phyloP scores from a whole-genome alignment of 768 basidiomycete species.

The Leccinum arenicola region DNA sequence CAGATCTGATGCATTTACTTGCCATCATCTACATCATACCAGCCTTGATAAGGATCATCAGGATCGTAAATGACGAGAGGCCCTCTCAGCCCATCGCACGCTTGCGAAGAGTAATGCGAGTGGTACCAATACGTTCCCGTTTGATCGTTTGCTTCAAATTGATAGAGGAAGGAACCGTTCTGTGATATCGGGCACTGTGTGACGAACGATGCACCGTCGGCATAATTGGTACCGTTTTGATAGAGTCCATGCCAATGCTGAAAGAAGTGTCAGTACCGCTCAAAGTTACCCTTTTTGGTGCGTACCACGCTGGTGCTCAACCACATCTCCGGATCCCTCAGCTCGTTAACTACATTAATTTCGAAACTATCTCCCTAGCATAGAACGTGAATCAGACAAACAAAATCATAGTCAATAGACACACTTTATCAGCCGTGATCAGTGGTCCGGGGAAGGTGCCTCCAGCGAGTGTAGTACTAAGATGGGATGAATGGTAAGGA shows the following conservation, averaged over 20 bases:
- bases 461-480: slow-evolving; percentile 33
- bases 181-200: slow-evolving; percentile 32
- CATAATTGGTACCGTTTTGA: slow-evolving; percentile 42
- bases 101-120: slow-evolving; percentile 38
- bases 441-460: slow-evolving; percentile 47
- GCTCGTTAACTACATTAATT: slow-evolving; percentile 44
- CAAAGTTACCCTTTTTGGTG: no score
- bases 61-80: slow-evolving; percentile 42
- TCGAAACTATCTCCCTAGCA: slow-evolving; percentile 37
- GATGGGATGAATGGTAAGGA: not conserved
- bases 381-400: not conserved
- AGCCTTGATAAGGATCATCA: slow-evolving; percentile 33
- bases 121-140: slow-evolving; percentile 37
- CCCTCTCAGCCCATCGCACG: slow-evolving; percentile 38
- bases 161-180: slow-evolving; percentile 23
- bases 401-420: not conserved
- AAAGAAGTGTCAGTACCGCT: not conserved
- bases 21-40: slow-evolving; percentile 49
- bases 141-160: slow-evolving; percentile 20
- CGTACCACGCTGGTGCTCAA: slow-evolving; percentile 44
- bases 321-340: slow-evolving; percentile 48
- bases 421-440: slow-evolving; percentile 36
- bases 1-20: not conserved
- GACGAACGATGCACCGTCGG: slow-evolving; percentile 43
- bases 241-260: slow-evolving; percentile 59